Base-by-base conservation (phyloP, 2,329 filamentous ascomycete species). In the Sarocladium strictum region DNA sequence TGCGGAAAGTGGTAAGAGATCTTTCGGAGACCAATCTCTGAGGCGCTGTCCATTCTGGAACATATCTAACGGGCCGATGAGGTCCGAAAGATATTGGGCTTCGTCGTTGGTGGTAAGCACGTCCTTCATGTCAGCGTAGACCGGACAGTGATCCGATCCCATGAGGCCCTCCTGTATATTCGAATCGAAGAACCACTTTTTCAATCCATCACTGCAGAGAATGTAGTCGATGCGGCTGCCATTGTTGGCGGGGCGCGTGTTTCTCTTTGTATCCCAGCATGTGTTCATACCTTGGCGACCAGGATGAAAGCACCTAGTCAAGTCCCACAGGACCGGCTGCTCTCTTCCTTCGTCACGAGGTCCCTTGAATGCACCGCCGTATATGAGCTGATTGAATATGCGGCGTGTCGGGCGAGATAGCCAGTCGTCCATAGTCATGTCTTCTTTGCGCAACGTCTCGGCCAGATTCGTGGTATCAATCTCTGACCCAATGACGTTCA, bases 91-190 rank as follows among this genome's bases (percentile, higher is more conserved):
- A 67, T 2, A 79, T 66, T 45, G 80, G 69, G 43, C 73, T 63
- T 1, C 9, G 3, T 73, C 78, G 14, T 76, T 69, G 5, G 79
- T 60, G 0, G 64, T 63, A 2, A 96, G 80, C 2, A 64, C 73
- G 33, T 92, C 83, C 17, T 85, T 83, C 23, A 95, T 75, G 2
- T 80, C 78, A 1, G 86, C 90, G 67, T 87, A 97, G 1, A 97
- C 93, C 0, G 94, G 94, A 63, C 94, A 99, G 68, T 99, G 94
- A 65, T 99, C 94, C 1, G 93, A 97, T 0, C 94, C 94, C 79
- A 96, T 87, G 21, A 97, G 73, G 0, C 92, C 92, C 69, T 96
- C 90, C 67, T 97, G 94, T 29, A 97, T 97, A 63, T 97, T 85
- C 6, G 90, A 83, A 41, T 85, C 82, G 24, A 74, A 76, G 63